Base-by-base conservation (phyloP, 345 rosid genomes). In the Luvunga scandens region DNA sequence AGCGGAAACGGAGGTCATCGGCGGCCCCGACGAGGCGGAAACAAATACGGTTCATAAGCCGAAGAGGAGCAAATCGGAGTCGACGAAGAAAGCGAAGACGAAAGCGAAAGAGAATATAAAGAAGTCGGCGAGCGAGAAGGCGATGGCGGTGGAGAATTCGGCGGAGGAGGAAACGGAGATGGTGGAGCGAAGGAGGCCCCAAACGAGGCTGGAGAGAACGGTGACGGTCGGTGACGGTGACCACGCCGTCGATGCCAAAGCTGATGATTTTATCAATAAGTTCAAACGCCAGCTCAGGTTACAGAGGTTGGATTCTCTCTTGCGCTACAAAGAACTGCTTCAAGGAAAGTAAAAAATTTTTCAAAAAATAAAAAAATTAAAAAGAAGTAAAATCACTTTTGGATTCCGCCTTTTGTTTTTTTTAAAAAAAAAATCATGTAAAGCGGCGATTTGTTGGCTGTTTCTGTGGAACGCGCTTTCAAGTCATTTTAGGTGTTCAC, bases 101-200 rank as follows among this genome's bases (percentile, higher is more conserved):
- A 85, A 36, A 65, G 61, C 66, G 16, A 9, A 79, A 66, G 80
- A 72, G 76, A 87, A 79, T 79, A 85, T 95, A 91, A 92, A 85
- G 82, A 95, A 89, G 81, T 91, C 94, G 1, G 91, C 88, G 4
- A 93, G 98, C 83, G 91, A 87, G 81, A 90, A 82, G 75, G 73
- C 80, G 25, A 78, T 36, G 71, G 14, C 13, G 66, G 57, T 64
- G 53, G 81, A 55, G 55, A 59, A 1, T 30, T 80, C 31, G 60
- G 81, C 36, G 65, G 75, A 75, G 39, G 79, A 61, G 66, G 68
- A 33, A 0, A 19, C 19, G 77, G 89, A 84, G 53, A 57, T 7
- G 24, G 76, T 62, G 75, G 83, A 77, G 66, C 9, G 31, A 79
- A 36, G 67, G 84, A 68, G 75, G 75, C 62, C 83, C 33, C 75